Evolutionary conservation across 2,329 filamentous ascomycete species (phyloP).

Genomic region (Diaporthe vaccinii): DNA sequence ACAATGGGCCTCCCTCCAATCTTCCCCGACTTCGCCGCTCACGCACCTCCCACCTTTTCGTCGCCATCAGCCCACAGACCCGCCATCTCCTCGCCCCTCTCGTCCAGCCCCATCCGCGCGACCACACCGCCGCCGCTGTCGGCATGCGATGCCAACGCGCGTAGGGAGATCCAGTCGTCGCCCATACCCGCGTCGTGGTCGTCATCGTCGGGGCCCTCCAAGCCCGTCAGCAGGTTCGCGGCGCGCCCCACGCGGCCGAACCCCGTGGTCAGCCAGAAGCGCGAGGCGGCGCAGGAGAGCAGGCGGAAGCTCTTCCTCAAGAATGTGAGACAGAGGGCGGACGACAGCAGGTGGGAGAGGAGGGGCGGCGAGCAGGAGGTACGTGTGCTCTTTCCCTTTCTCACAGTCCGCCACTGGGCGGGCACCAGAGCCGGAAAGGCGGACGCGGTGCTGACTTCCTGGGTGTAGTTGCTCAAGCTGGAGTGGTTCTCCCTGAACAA

Average conservation of each 20-base stretch:
- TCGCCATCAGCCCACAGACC: conserved; percentile 60
- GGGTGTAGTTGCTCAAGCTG: conserved; percentile 54
- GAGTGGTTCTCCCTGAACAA: conserved; percentile 58
- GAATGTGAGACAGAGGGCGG: conserved; percentile 71
- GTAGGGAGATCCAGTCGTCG: conserved; percentile 60
- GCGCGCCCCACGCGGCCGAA: conserved; percentile 72
- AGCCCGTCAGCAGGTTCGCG: conserved; percentile 58
- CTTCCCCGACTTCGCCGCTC: conserved; percentile 50
- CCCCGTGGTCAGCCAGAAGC: conserved; percentile 67
- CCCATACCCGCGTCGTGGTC: conserved; percentile 52
- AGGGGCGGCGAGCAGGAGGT: conserved; percentile 75
- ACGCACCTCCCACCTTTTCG: conserved; percentile 3
- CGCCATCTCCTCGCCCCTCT: conserved; percentile 67
- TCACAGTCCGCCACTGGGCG: conserved; percentile 46
- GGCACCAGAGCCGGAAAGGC: conserved; percentile 48
- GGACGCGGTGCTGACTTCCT: not conserved
- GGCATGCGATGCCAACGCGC: conserved; percentile 58
- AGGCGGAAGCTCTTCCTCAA: conserved; percentile 78
- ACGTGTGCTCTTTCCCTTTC: conserved; percentile 34
- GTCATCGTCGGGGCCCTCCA: not conserved
- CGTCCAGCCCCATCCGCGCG: conserved; percentile 67
- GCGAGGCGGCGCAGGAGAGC: conserved; percentile 74
- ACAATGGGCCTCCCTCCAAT: conserved; percentile 58
- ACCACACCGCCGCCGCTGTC: conserved; percentile 61
- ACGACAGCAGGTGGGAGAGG: conserved; percentile 71